These are phyloP conservation scores for Lipomyces kockii DNA, from an alignment of 805 yeast species.

Conservation along the genomic window DNA sequence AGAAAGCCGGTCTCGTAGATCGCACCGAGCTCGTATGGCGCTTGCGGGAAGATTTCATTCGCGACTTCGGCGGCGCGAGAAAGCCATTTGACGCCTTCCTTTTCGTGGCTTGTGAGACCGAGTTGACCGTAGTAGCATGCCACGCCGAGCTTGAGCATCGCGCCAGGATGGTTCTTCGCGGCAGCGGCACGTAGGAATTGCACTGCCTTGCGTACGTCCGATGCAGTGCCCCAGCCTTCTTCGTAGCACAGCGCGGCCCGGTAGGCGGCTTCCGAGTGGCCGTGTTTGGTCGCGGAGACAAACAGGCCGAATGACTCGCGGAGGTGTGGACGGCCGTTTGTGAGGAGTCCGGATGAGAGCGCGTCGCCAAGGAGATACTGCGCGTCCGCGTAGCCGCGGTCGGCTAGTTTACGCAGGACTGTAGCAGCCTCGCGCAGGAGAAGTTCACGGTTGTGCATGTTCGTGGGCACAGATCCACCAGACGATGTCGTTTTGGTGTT, in stretches of 20 bases:
- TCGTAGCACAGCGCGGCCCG: slow-evolving; percentile 90
- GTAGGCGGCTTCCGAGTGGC: slow-evolving; percentile 89
- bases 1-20: slow-evolving; percentile 82
- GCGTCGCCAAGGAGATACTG: slow-evolving; percentile 94
- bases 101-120: slow-evolving; percentile 72
- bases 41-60: slow-evolving; percentile 83
- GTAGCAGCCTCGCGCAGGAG: slow-evolving; percentile 77
- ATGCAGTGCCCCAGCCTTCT: slow-evolving; percentile 89
- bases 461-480: slow-evolving; percentile 7
- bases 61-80: slow-evolving; percentile 85
- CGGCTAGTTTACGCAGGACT: slow-evolving; percentile 71
- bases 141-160: slow-evolving; percentile 90
- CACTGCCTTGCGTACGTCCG: slow-evolving; percentile 84
- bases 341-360: slow-evolving; percentile 80
- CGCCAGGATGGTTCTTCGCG: slow-evolving; percentile 91
- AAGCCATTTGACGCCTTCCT: slow-evolving; percentile 89
- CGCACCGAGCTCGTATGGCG: slow-evolving; percentile 89
- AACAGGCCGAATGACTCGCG: slow-evolving; percentile 77
- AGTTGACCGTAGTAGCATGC: slow-evolving; percentile 81
- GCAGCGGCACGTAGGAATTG: slow-evolving; percentile 88
- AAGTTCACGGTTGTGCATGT: slow-evolving; percentile 45
- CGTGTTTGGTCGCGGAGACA: slow-evolving; percentile 90
- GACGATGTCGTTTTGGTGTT: slow-evolving; percentile 8
- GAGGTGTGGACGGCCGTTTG: slow-evolving; percentile 61
- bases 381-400: slow-evolving; percentile 84